Conservation (phyloP, 148 eudicot species). For the Rhododendron ovatum region DNA sequence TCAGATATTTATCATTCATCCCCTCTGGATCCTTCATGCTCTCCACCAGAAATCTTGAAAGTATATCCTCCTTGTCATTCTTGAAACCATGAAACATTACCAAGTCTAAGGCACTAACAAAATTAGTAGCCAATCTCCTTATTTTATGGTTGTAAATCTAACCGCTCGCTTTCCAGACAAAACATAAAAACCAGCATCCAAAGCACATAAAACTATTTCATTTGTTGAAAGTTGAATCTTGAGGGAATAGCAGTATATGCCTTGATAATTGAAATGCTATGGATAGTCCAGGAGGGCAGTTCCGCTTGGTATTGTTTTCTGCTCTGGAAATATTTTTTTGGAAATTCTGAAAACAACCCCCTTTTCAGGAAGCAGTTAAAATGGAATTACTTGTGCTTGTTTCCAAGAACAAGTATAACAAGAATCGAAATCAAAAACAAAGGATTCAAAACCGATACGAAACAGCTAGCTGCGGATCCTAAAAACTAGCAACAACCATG, state of each 20-base stretch:
- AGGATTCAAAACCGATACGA: neutral
- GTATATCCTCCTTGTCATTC: constrained; percentile 59
- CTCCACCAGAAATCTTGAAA: constrained; percentile 52
- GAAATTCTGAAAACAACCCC: neutral
- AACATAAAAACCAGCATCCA: neutral
- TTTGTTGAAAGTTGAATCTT: too few relatives aligned
- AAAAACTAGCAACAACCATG: neutral
- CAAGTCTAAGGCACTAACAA: neutral
- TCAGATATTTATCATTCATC: constrained; percentile 42
- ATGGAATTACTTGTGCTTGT: neutral
- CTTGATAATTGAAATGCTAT: neutral
- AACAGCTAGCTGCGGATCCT: neutral
- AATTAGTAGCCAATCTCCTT: neutral
- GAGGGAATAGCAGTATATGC: too few relatives aligned
- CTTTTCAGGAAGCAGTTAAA: neutral
- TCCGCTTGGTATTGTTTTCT: neutral
- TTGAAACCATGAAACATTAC: constrained; percentile 15
- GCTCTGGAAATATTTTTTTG: neutral
- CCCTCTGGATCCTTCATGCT: constrained; percentile 47
- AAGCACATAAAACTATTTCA: neutral
- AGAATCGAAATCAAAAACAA: neutral
- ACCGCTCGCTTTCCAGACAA: neutral
- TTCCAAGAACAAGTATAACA: neutral
- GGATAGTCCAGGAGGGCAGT: neutral
- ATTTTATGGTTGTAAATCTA: neutral